Conservation (phyloP, 2,329 filamentous ascomycete genomes). For the Pleoardoris graminearum region DNA sequence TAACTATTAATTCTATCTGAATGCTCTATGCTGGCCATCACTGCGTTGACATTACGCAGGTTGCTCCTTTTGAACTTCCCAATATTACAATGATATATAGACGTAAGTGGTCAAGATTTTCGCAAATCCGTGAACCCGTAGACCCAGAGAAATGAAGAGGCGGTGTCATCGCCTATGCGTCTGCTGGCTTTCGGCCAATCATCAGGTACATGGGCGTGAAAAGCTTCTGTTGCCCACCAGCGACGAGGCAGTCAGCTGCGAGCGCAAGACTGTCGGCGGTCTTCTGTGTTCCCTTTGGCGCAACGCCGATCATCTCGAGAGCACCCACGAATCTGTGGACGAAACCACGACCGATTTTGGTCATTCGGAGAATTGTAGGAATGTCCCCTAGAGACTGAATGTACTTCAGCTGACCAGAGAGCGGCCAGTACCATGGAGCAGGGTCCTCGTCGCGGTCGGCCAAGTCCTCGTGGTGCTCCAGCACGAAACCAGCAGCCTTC, state of each 20-base stretch:
- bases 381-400: constrained; percentile 78
- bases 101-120: constrained; percentile 10
- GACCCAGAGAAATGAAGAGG: constrained; percentile 14
- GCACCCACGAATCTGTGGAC: constrained; percentile 77
- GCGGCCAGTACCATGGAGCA: constrained; percentile 91
- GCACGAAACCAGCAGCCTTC: constrained; percentile 81
- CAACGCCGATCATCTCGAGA: constrained; percentile 74
- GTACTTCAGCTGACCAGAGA: constrained; percentile 83
- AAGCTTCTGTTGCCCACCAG: constrained; percentile 83
- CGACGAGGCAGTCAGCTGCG: constrained; percentile 83
- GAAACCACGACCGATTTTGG: constrained; percentile 73
- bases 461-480: constrained; percentile 84
- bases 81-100: constrained; percentile 6
- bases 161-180: constrained; percentile 24
- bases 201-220: constrained; percentile 99
- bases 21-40: constrained; percentile 8
- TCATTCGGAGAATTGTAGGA: constrained; percentile 86
- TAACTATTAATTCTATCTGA: no score
- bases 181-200: constrained; percentile 81
- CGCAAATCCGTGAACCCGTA: constrained; percentile 21
- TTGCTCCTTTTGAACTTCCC: neutral
- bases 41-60: constrained; percentile 7
- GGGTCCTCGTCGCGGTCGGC: constrained; percentile 70
- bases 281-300: constrained; percentile 85
- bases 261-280: constrained; percentile 86